Evolutionary conservation across 1,284 basidiomycete species (phyloP), one percentile per base, ranked within the genome.

Genomic region (Heterobasidion irregulare): DNA sequence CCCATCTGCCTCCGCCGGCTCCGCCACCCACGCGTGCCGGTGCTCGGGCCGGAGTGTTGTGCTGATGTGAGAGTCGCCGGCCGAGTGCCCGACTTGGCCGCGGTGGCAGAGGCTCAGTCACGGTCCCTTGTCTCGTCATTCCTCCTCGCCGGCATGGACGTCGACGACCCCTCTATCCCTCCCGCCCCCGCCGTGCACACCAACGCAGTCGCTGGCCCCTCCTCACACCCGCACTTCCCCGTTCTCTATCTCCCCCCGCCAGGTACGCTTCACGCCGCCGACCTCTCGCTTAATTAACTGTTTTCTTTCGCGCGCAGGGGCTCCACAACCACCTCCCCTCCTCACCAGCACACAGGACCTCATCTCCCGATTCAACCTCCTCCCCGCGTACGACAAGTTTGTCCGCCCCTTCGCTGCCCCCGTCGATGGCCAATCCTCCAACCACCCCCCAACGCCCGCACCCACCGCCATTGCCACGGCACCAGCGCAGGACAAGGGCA

Each of bases 341-440:
- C 76, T 89, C 54, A 68, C 75, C 47, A 85, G 85, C 70, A 89
- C 88, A 2, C 80, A 90, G 61, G 88, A 90, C 68, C 80, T 90
- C 53, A 73, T 90, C 56, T 71, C 77, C 46, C 83, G 84, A 57
- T 86, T 90, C 62, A 70, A 78, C 50, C 79, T 90, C 38, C 75
- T 82, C 50, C 64, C 81, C 8, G 81, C 85, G 13, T 90, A 90
- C 66, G 83, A 90, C 72, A 86, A 83, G 64, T 84, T 90, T 65
- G 87, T 90, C 50, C 76, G 82, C 18, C 77, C 80, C 26, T 72
- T 74, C 63, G 64, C 66, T 32, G 53, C 65, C 52, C 67, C 65
- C 50, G 66, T 34, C 60, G 19, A 62, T 63, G 41, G 56, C 61
- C 43, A 55, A 57, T 35, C 61, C 67, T 34, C 59, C 66, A 19